Evolutionary conservation across 108 stramenopile genomes (phyloP), one percentile per base, ranked within the genome.

Genomic region (Epipyxis sp.): DNA sequence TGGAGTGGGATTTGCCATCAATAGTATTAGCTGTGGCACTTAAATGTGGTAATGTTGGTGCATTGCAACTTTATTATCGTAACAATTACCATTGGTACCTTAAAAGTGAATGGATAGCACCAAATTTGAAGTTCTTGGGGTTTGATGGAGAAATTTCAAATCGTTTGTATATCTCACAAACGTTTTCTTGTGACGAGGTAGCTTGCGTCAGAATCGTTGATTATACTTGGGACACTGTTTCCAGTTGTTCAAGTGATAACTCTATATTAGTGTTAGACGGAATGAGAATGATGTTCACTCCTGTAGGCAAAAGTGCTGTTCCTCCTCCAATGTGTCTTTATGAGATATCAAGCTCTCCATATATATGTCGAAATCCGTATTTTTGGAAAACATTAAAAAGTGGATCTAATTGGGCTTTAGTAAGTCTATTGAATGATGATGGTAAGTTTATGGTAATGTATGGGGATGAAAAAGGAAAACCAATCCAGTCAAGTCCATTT

Each of bases 261-360:
- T 10, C 71, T 6, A 42, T 74, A 42, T 6, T 42, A 10, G 71
- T 74, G 3, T 6, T 42, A 10, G 71, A 74, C 43, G 71, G 71
- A 10, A 3, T 10, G 25, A 3, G 27, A 16, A 10, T 34, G 29
- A 13, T 6, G 10, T 57, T 74, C 50, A 74, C 71, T 42, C 71
- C 71, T 27, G 40, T 74, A 6, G 71, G 71, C 6, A 6, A 74
- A 10, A 25, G 3, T 32, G 27, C 10, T 32, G 71, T 74, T 32
- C 71, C 71, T 29, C 71, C 71, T 39, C 71, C 71, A 16, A 74
- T 74, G 71, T 42, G 13, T 6, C 37, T 67, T 6, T 20, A 67
- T 43, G 20, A 6, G 6, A 20, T 67, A 67, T 43, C 42, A n/a
- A n/a, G n/a, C n/a, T n/a, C n/a, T n/a, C n/a, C n/a, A n/a, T n/a